phyloP scores from a whole-genome alignment of 164 flowering plant genomes.

The Houttuynia cordata region DNA sequence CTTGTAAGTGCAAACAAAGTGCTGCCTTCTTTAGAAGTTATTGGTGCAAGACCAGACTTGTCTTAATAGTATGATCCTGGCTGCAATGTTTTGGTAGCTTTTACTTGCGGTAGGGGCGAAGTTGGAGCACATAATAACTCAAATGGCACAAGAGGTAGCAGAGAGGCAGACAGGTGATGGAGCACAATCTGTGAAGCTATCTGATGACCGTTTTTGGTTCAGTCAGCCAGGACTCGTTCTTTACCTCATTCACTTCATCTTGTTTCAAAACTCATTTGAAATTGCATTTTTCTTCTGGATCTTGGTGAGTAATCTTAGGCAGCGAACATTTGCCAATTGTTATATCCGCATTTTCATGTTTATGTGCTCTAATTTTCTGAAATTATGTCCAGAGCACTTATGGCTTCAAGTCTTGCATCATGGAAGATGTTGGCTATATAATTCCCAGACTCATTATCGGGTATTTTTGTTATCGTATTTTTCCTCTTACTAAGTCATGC shows the following conservation, averaged over 20 bases:
- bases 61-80: background rate
- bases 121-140: conserved; percentile 69
- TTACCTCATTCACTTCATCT: conserved; percentile 80
- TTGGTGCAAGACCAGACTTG: background rate
- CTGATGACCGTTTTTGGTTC: conserved; percentile 93
- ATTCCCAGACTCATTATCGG: conserved; percentile 77
- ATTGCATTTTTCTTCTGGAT: conserved; percentile 96
- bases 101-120: conserved; percentile 83
- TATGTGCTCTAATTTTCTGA: background rate
- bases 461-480: conserved; percentile 19
- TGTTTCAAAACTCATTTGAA: conserved; percentile 94
- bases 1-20: conserved; percentile 38
- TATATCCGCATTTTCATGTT: background rate
- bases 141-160: conserved; percentile 77
- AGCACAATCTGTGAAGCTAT: conserved; percentile 55
- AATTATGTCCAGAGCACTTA: conserved; percentile 9
- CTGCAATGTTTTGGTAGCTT: conserved; percentile 33
- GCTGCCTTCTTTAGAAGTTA: background rate
- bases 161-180: conserved; percentile 40
- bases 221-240: conserved; percentile 46
- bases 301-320: conserved; percentile 33
- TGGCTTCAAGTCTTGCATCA: conserved; percentile 78
- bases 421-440: conserved; percentile 63
- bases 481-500: too few relatives aligned
- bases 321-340: too few relatives aligned